A percentile compares a stretch with the other conserved stretches of the same genome.
phyloP scores from a whole-genome alignment of 1,139 yeast species.

The Yamadazyma trypodendri region DNA sequence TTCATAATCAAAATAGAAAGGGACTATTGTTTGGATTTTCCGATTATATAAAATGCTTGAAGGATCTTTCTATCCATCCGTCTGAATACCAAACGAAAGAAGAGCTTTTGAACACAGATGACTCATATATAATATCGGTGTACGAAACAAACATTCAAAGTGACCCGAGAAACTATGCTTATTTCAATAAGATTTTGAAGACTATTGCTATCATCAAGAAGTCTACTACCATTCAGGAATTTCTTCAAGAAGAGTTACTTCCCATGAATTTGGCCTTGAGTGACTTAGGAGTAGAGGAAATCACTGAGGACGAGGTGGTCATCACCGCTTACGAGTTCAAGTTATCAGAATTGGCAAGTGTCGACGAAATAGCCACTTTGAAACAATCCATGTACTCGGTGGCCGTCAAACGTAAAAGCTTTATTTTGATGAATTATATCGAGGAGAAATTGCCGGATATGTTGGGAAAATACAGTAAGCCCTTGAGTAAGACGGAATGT shows the following conservation, averaged over 20 bases:
- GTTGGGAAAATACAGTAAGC: constrained; percentile 13
- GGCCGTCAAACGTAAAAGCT: constrained; percentile 41
- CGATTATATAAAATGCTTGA: constrained; percentile 58
- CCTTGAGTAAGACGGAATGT: constrained; percentile 8
- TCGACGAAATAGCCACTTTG: constrained; percentile 40
- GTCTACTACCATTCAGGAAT: constrained; percentile 43
- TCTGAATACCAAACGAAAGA: constrained; percentile 7
- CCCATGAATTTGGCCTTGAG: constrained; percentile 59
- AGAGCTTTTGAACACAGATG: constrained; percentile 28
- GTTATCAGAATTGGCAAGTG: constrained; percentile 51
- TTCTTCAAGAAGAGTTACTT: constrained; percentile 54
- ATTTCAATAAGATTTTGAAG: constrained; percentile 36
- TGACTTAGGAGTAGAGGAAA: constrained; percentile 57
- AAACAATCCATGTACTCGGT: constrained; percentile 40
- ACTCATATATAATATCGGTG: constrained; percentile 43
- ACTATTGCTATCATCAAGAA: constrained; percentile 46
- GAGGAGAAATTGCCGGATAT: constrained; percentile 43
- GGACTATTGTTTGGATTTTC: constrained; percentile 61
- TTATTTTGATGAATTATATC: constrained; percentile 44
- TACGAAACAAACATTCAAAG: constrained; percentile 39
- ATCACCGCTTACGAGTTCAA: constrained; percentile 69
- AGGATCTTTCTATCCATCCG: constrained; percentile 41
- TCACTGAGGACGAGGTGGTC: constrained; percentile 74
- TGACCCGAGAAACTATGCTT: constrained; percentile 36
- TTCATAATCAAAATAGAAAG: constrained; percentile 32